Evolutionary conservation across 2,329 filamentous ascomycete species (phyloP).

Genomic region (Sporothrix dimorphospora): DNA sequence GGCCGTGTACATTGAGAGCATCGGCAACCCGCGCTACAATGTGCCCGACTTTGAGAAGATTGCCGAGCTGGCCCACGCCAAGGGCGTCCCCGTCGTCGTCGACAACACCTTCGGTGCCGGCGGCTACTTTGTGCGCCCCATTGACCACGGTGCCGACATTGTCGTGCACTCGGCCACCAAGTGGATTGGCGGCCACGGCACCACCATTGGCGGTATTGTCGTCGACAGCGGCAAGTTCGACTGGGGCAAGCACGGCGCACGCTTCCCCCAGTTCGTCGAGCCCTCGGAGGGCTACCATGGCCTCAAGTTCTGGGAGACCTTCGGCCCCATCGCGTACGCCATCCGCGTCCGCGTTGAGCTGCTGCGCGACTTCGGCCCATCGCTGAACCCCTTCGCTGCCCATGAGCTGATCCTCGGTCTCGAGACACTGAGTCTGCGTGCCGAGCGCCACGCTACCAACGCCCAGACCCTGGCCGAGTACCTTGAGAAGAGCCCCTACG

Average conservation of each 20-base stretch:
- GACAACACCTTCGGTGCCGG: constrained; percentile 97
- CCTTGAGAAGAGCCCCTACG: constrained; percentile 80
- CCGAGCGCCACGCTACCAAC: constrained; percentile 85
- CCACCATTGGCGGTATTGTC: constrained; percentile 84
- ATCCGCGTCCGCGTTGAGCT: constrained; percentile 88
- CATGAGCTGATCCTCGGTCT: constrained; percentile 88
- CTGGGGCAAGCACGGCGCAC: constrained; percentile 80
- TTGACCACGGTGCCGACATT: constrained; percentile 90
- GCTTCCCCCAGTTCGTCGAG: constrained; percentile 93
- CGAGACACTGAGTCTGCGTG: constrained; percentile 86
- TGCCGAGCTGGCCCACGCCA: constrained; percentile 72
- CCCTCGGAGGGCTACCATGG: constrained; percentile 89
- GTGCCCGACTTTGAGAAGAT: constrained; percentile 89
- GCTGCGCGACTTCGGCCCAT: constrained; percentile 80
- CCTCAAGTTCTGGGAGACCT: constrained; percentile 91
- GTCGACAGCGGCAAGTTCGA: constrained; percentile 91
- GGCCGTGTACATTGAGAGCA: constrained; percentile 87
- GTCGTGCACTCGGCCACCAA: constrained; percentile 94
- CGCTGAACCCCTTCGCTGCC: constrained; percentile 86
- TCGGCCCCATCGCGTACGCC: constrained; percentile 79
- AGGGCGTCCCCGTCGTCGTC: constrained; percentile 70
- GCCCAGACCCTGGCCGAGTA: constrained; percentile 78
- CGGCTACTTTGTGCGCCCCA: constrained; percentile 83
- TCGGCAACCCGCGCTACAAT: constrained; percentile 93
- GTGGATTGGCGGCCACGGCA: constrained; percentile 96